Conservation (phyloP, 2,329 filamentous ascomycete genomes). For the Microascus cirrosus region DNA sequence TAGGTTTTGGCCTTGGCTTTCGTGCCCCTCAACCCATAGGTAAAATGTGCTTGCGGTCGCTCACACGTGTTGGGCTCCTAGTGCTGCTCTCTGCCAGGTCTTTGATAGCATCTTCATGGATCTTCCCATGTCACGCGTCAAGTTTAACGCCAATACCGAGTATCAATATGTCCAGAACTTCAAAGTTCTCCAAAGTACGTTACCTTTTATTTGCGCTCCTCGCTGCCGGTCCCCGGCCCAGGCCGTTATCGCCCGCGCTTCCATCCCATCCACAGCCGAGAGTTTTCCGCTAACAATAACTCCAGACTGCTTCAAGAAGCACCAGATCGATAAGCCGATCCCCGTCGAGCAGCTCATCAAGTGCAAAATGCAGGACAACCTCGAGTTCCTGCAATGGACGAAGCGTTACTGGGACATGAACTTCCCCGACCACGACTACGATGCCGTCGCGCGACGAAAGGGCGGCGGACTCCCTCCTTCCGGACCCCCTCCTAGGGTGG, state of each 20-base stretch:
- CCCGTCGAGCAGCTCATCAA: constrained; percentile 84
- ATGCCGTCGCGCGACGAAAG: constrained; percentile 77
- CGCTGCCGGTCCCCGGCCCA: neutral
- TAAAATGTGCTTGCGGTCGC: neutral
- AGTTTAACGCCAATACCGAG: constrained; percentile 96
- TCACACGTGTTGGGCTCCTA: constrained; percentile 25
- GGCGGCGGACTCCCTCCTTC: constrained; percentile 51
- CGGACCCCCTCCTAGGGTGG: constrained; percentile 33
- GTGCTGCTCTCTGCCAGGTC: constrained; percentile 90
- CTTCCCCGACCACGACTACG: constrained; percentile 95
- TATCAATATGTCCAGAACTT: constrained; percentile 98
- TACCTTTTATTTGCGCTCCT: neutral
- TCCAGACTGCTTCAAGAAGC: constrained; percentile 70
- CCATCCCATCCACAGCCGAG: neutral
- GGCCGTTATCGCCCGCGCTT: neutral
- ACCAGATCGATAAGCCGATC: constrained; percentile 80
- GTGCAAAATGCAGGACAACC: constrained; percentile 99
- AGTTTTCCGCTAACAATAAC: neutral
- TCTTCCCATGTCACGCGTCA: constrained; percentile 88
- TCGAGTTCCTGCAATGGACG: constrained; percentile 95
- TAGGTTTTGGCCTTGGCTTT: constrained; percentile 35
- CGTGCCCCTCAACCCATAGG: neutral
- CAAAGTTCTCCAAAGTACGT: constrained; percentile 89
- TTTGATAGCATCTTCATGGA: constrained; percentile 98
- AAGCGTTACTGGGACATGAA: constrained; percentile 98